phyloP scores from a whole-genome alignment of 306 rosid genomes.

The Luffa aegyptiaca region DNA sequence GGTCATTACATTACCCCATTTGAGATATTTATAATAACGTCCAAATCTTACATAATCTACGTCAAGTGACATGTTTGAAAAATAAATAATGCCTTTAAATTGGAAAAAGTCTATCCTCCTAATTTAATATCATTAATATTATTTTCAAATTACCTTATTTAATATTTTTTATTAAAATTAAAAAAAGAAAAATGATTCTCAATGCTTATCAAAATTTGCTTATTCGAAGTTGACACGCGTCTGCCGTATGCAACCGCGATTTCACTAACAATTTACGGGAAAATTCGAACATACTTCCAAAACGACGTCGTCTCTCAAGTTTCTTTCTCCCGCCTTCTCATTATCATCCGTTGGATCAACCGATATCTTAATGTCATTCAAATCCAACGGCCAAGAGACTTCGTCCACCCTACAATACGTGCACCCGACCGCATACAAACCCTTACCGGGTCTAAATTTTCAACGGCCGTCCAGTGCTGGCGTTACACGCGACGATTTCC shows the following conservation, averaged over 20 bases:
- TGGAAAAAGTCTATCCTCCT: neutral
- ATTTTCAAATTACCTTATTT: neutral
- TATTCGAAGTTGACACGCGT: neutral
- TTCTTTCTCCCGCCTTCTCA: neutral
- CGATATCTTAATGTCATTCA: too few relatives aligned
- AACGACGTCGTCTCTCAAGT: neutral
- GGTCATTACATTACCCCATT: neutral
- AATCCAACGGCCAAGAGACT: neutral
- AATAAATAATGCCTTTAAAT: neutral
- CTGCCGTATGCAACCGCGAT: neutral
- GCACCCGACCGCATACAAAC: neutral
- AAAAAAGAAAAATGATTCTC: neutral
- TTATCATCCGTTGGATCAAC: neutral
- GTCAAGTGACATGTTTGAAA: neutral
- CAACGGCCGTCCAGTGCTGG: constrained; percentile 52
- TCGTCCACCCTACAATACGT: neutral
- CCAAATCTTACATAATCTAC: neutral
- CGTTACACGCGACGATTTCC: constrained; percentile 17
- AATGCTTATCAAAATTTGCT: neutral
- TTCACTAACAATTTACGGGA: neutral
- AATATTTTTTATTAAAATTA: neutral
- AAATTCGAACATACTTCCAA: neutral
- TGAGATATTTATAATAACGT: neutral
- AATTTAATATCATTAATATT: neutral
- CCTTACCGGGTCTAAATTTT: constrained; percentile 10